Evolutionary conservation across 169 alveolate genomes (phyloP), one percentile per base, ranked within the genome.

Genomic region (Plasmodium knowlesi): DNA sequence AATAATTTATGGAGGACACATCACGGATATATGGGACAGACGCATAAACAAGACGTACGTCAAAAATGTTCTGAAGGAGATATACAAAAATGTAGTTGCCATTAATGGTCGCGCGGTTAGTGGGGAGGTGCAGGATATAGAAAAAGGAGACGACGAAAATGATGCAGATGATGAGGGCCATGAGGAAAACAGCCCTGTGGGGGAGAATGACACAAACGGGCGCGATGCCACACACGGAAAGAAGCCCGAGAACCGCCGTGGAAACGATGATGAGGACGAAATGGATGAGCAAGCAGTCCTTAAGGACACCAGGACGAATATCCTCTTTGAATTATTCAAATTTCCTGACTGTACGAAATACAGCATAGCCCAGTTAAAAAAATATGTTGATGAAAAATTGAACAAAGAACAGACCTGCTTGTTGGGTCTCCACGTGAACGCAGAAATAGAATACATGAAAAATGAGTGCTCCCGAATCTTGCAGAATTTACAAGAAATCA

Each of bases 1-100:
- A 96, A 99, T 99, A 92, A 98, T 98, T 99, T 98, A 98, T 95
- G 99, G 99, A 22, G 99, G 99, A 32, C 99, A 98, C 93, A 98
- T 98, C 91, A 98, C 99, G 9, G 99, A 98, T 93, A 97, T 97
- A 84, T 98, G 99, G 99, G 99, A 98, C 80, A 97, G 99, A 94
- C 97, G 99, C 90, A 98, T 99, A 25, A 97, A 98, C 96, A 98
- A 98, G 95, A 98, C 99, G 37, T 99, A 99, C 95, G 43, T 76
- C 41, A 86, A 78, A 57, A 86, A 86, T 86, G 80, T 86, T 39
- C 50, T 86, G 28, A 86, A 53, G 41, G 93, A 86, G 41, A 86
- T 86, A 32, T 86, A 86, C 80, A 86, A 54, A 86, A 73, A 86
- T 76, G 71, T 86, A 39, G 71, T 86, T 74, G 61, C 43, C 5